phyloP scores from a whole-genome alignment of 805 yeast genomes.

The Tetrapisispora pingtungensis region DNA sequence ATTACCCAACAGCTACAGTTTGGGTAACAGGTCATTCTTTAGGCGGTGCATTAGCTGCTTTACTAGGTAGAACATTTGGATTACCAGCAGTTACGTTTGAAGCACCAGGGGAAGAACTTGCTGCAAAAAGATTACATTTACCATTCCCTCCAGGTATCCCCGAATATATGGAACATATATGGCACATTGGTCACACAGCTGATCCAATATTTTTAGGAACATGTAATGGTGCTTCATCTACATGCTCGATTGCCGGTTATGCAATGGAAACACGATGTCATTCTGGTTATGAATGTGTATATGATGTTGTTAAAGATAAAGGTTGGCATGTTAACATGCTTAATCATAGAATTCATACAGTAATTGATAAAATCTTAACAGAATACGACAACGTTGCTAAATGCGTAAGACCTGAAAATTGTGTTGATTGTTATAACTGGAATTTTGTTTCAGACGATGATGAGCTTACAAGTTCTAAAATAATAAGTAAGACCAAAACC shows the following conservation, averaged over 20 bases:
- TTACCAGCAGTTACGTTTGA: slow-evolving; percentile 84
- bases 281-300: slow-evolving; percentile 75
- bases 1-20: slow-evolving; percentile 62
- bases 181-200: slow-evolving; percentile 96
- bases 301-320: slow-evolving; percentile 77
- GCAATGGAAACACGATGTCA: slow-evolving; percentile 97
- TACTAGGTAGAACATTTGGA: slow-evolving; percentile 84
- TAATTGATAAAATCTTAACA: slow-evolving; percentile 68
- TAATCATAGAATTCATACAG: slow-evolving; percentile 85
- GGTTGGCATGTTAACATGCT: slow-evolving; percentile 88
- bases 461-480: slow-evolving; percentile 15
- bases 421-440: slow-evolving; percentile 90
- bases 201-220: slow-evolving; percentile 96
- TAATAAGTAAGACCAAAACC: slow-evolving; percentile 6
- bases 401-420: slow-evolving; percentile 69
- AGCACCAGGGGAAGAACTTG: slow-evolving; percentile 85
- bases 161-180: slow-evolving; percentile 63
- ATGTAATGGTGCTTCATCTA: slow-evolving; percentile 84
- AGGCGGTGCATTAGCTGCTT: slow-evolving; percentile 77
- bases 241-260: slow-evolving; percentile 87
- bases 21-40: slow-evolving; percentile 95
- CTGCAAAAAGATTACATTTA: slow-evolving; percentile 73
- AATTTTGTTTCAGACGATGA: slow-evolving; percentile 44
- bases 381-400: slow-evolving; percentile 67
- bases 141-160: slow-evolving; percentile 93